A percentile compares a stretch with the other conserved stretches of the same genome.
Evolutionary conservation across 306 rosid genomes (phyloP).

Genomic region (Astragalus membranaceus): DNA sequence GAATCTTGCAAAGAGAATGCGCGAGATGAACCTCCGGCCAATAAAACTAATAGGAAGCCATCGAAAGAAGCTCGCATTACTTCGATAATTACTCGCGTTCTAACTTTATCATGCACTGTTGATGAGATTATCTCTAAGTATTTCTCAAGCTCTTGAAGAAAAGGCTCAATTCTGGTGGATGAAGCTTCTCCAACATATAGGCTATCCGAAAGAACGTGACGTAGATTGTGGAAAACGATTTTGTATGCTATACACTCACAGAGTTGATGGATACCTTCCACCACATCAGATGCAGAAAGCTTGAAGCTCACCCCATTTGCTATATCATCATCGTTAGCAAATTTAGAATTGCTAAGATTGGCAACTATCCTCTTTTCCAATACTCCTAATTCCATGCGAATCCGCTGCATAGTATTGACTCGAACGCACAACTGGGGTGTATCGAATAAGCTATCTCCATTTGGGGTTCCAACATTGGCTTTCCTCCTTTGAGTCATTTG

Average conservation of each 20-base stretch:
- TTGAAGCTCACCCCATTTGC: constrained; percentile 44
- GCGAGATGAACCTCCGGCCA: constrained; percentile 93
- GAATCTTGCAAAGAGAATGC: constrained; percentile 62
- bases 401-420: constrained; percentile 73
- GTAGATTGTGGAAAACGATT: constrained; percentile 58
- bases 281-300: constrained; percentile 53
- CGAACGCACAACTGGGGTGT: constrained; percentile 75
- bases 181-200: constrained; percentile 64
- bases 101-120: constrained; percentile 75
- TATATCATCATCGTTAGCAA: constrained; percentile 24
- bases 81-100: constrained; percentile 83
- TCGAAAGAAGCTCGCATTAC: constrained; percentile 86
- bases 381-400: constrained; percentile 65
- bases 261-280: constrained; percentile 74
- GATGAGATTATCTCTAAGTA: constrained; percentile 79
- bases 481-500: constrained; percentile 50
- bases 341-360: constrained; percentile 49
- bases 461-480: constrained; percentile 49
- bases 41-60: constrained; percentile 68
- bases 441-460: constrained; percentile 43
- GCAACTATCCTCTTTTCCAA: constrained; percentile 61
- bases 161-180: constrained; percentile 67
- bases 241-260: constrained; percentile 68
- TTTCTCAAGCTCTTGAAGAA: constrained; percentile 77
- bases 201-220: constrained; percentile 73